phyloP scores from a whole-genome alignment of 768 basidiomycete genomes.

The Austroboletus eburneus region DNA sequence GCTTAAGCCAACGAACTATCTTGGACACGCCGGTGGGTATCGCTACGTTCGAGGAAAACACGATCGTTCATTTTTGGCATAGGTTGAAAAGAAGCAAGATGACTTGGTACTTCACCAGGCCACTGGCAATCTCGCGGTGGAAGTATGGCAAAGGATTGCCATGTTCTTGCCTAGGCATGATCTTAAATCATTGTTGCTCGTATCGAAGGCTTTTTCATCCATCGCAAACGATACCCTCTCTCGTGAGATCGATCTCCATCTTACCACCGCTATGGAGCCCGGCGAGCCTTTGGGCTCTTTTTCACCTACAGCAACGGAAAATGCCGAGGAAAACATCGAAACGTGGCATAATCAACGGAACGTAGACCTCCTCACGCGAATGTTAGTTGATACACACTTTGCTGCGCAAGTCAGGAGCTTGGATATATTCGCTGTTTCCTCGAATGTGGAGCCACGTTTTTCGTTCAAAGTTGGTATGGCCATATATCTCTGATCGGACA shows the following conservation, averaged over 20 bases:
- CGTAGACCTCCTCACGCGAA: conserved; percentile 65
- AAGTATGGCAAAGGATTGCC: conserved; percentile 71
- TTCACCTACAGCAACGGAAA: conserved; percentile 34
- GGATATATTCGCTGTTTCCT: conserved; percentile 51
- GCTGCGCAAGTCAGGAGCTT: conserved; percentile 55
- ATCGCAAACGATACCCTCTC: conserved; percentile 68
- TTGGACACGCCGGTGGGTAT: conserved; percentile 44
- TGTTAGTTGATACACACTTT: conserved; percentile 58
- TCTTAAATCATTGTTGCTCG: conserved; percentile 57
- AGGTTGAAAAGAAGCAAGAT: conserved; percentile 35
- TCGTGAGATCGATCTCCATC: conserved; percentile 59
- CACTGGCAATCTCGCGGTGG: too few relatives aligned
- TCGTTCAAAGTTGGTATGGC: conserved; percentile 61
- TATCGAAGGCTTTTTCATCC: conserved; percentile 63
- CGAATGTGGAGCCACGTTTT: conserved; percentile 39
- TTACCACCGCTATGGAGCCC: conserved; percentile 19
- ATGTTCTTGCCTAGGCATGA: conserved; percentile 58
- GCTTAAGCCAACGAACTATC: conserved; percentile 54
- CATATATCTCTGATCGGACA: background rate
- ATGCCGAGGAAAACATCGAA: conserved; percentile 35
- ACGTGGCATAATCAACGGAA: conserved; percentile 53
- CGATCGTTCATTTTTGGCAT: conserved; percentile 2
- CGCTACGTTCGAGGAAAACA: background rate
- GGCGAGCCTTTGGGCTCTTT: too few relatives aligned
- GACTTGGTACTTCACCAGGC: too few relatives aligned